phyloP scores from a whole-genome alignment of 306 rosid genomes.

The Prunus dulcis region DNA sequence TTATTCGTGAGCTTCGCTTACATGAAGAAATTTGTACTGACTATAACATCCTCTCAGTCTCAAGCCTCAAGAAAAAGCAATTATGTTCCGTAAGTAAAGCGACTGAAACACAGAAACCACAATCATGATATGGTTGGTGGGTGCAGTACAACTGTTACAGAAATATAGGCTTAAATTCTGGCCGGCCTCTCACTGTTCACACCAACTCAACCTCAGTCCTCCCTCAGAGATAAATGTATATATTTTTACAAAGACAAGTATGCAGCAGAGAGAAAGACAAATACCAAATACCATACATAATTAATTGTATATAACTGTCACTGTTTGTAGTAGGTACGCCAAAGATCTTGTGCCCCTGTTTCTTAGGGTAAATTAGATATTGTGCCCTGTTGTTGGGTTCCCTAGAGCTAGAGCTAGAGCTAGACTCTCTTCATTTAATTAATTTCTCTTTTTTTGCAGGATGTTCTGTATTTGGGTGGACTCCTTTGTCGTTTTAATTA shows the following conservation, averaged over 20 bases:
- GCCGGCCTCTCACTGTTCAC: background rate
- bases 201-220: background rate
- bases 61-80: too few species aligned
- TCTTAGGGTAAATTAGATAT: background rate
- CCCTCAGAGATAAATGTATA: background rate
- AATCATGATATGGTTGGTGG: background rate
- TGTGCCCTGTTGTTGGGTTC: conserved; percentile 17
- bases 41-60: too few species aligned
- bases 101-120: background rate
- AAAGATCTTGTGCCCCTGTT: background rate
- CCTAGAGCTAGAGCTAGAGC: background rate
- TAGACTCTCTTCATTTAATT: background rate
- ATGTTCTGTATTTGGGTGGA: too few species aligned
- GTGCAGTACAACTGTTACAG: background rate
- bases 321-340: background rate
- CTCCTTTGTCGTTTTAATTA: too few species aligned
- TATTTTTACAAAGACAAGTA: too few species aligned
- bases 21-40: background rate
- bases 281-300: background rate
- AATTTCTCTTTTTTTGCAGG: background rate
- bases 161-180: background rate
- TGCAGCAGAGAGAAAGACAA: background rate
- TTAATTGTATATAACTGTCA: background rate
- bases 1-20: background rate
- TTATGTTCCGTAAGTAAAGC: too few species aligned